Percentiles rank a stretch among this genome's conserved stretches.
Conservation (phyloP, 768 basidiomycete species). For the Gymnopilus junonius region DNA sequence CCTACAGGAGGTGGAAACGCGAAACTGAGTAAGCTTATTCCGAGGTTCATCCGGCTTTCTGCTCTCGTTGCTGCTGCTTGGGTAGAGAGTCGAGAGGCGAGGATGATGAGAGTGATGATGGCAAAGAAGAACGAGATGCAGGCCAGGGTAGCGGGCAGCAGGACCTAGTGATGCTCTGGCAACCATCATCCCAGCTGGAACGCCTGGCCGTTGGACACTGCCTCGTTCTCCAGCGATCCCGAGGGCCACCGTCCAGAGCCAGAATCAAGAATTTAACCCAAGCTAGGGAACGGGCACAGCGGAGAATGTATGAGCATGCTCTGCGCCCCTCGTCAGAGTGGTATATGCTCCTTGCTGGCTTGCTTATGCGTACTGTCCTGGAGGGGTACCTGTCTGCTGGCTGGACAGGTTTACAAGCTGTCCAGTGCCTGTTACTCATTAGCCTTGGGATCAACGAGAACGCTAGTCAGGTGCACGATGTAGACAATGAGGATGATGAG, state of each 20-base stretch:
- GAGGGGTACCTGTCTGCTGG: conserved; percentile 85
- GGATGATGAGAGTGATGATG: conserved; percentile 38
- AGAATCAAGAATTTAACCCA: not conserved
- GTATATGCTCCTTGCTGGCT: conserved; percentile 79
- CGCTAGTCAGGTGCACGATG: conserved; percentile 20
- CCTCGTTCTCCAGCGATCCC: conserved; percentile 16
- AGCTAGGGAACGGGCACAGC: conserved; percentile 12
- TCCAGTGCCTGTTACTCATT: conserved; percentile 73
- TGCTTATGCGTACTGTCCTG: conserved; percentile 81
- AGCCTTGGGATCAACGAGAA: conserved; percentile 56
- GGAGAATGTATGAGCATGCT: conserved; percentile 48
- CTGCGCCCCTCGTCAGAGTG: conserved; percentile 75
- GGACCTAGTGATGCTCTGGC: not conserved
- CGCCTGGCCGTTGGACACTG: conserved; percentile 8
- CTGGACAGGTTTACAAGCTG: conserved; percentile 75
- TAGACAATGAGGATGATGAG: conserved; percentile 20
- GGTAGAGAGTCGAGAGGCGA: conserved; percentile 70
- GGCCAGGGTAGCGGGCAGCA: not conserved
- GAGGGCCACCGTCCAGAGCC: not conserved
- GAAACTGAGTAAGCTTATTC: conserved; percentile 68
- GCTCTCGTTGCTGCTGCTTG: conserved; percentile 77
- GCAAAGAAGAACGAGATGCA: conserved; percentile 15
- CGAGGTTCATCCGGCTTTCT: conserved; percentile 75
- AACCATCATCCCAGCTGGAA: not conserved
- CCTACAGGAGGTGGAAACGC: conserved; percentile 59